Base-by-base conservation (phyloP, 441 rosid genomes). In the Aquilaria agallochum region DNA sequence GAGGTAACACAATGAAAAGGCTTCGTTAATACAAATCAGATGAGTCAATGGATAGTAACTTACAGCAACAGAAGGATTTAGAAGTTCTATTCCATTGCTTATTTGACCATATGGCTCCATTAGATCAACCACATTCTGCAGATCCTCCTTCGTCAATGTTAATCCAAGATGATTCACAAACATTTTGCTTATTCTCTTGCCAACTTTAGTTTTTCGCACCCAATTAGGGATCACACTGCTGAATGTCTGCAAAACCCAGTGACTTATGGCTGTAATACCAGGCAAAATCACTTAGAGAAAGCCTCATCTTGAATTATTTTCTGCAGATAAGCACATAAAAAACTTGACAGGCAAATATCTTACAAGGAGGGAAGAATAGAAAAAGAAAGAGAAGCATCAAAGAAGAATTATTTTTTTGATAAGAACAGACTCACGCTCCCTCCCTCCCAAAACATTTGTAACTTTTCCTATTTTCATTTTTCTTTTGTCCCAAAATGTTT, bases 81-180 rank as follows among this genome's bases (percentile, higher is more conserved):
- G 67, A 62, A 83, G 87, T 69, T 94, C 97, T 55, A 91, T 80
- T 70, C 99, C 97, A 76, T 89, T 94, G 82, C 82, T 91, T 75
- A 94, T 84, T 76, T 85, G 97, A 72, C 97, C 96, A 72, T 94
- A 94, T 56, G 99, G 97, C 80, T 94, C 99, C 97, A 94, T 94
- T 50, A 91, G 77, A 75, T 94, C 97, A 75, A 94, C 96, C 74
- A 89, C 97, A 64, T 71, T 85, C 79, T 82, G 87, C 68, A 94
- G 72, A 80, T 94, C 97, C 73, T 87, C 95, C 72, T 79, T 83
- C 34, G 84, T 87, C 80, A 91, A 53, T 66, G 80, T 82, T 64
- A 91, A 81, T 66, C 99, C 97, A 77, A 94, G 92, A 83, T 94
- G 97, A 79, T 87, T 81, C 81, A 91, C 96, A 70, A 94, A 88